Percentiles rank a stretch among this genome's conserved stretches.
phyloP scores from a whole-genome alignment of 2,329 filamentous ascomycete genomes.

The Alternaria sp. region DNA sequence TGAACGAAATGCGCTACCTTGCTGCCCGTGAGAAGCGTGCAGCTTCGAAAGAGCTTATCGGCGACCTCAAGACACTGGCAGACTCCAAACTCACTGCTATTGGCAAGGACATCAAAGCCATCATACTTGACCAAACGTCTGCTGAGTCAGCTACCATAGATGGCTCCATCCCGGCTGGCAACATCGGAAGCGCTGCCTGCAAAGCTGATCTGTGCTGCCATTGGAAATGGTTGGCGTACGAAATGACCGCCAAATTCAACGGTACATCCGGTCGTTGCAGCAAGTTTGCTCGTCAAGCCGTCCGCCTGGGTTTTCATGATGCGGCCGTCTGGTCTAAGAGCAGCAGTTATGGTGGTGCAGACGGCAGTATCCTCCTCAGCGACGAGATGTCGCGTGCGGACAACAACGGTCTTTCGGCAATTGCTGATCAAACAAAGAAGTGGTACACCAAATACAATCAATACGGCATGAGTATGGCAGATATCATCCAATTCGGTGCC shows the following conservation, averaged over 20 bases:
- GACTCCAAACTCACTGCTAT: constrained; percentile 42
- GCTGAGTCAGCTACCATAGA: constrained; percentile 35
- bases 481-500: constrained; percentile 51
- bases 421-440: constrained; percentile 41
- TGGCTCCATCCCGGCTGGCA: constrained; percentile 35
- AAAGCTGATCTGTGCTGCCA: constrained; percentile 47
- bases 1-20: constrained; percentile 29
- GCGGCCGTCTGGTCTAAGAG: constrained; percentile 44
- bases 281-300: constrained; percentile 43
- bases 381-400: constrained; percentile 38
- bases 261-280: constrained; percentile 46
- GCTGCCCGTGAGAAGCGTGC: constrained; percentile 31
- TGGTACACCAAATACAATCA: constrained; percentile 45
- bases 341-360: constrained; percentile 40
- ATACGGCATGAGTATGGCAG: constrained; percentile 49
- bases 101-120: constrained; percentile 47
- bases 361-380: constrained; percentile 45
- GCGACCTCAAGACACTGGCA: constrained; percentile 44
- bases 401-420: constrained; percentile 40
- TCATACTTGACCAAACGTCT: constrained; percentile 37
- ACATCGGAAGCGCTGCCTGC: constrained; percentile 44
- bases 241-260: constrained; percentile 46
- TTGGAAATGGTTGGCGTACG: constrained; percentile 48
- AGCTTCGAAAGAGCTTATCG: constrained; percentile 44
- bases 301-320: constrained; percentile 47